phyloP scores from a whole-genome alignment of 805 yeast genomes.

The Myxozyma lipomycoides region DNA sequence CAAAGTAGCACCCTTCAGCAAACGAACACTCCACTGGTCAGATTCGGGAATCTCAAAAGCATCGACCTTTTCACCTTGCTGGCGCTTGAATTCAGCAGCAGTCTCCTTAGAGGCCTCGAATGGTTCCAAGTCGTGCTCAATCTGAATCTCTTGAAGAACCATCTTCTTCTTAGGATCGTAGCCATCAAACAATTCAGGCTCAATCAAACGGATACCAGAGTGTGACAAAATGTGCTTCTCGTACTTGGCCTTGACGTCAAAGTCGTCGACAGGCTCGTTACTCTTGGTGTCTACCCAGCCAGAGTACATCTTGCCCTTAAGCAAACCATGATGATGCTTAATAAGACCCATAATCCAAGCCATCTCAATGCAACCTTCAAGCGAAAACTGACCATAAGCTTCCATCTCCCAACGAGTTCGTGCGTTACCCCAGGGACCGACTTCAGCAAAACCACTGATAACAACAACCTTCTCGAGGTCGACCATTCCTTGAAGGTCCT shows the following conservation, averaged over 20 bases:
- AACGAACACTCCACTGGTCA: slow-evolving; percentile 86
- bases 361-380: slow-evolving; percentile 98
- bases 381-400: slow-evolving; percentile 86
- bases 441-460: slow-evolving; percentile 97
- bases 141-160: slow-evolving; percentile 89
- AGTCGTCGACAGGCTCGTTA: slow-evolving; percentile 87
- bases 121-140: slow-evolving; percentile 94
- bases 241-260: slow-evolving; percentile 86
- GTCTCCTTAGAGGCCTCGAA: slow-evolving; percentile 93
- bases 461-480: slow-evolving; percentile 91
- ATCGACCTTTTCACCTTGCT: slow-evolving; percentile 93
- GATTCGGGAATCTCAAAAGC: slow-evolving; percentile 80
- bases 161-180: slow-evolving; percentile 93
- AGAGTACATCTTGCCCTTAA: slow-evolving; percentile 76
- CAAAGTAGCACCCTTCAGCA: slow-evolving; percentile 89
- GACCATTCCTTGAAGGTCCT: slow-evolving; percentile 77
- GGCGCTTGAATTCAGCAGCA: slow-evolving; percentile 88
- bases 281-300: slow-evolving; percentile 99
- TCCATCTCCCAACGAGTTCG: slow-evolving; percentile 99
- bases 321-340: slow-evolving; percentile 87
- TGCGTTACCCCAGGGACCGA: slow-evolving; percentile 99
- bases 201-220: slow-evolving; percentile 94
- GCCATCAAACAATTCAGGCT: slow-evolving; percentile 90
- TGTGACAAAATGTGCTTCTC: slow-evolving; percentile 86
- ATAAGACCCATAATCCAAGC: slow-evolving; percentile 99